These are phyloP conservation scores for Fraxinus quadrangulata DNA, from an alignment of 257 asterid species.

Conservation along the genomic window DNA sequence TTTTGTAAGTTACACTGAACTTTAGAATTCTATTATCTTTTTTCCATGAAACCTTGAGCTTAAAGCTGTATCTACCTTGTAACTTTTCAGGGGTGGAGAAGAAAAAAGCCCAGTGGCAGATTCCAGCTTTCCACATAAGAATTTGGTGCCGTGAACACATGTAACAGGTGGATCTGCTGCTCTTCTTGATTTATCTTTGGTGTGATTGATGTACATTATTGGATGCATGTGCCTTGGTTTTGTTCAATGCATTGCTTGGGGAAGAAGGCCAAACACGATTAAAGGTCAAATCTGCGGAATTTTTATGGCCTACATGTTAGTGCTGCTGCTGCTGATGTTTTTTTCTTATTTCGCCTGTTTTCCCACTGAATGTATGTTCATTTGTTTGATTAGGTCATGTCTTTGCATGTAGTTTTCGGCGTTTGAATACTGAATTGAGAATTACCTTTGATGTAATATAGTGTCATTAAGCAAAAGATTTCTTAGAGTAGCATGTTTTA, in stretches of 20 bases:
- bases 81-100: constrained; percentile 78
- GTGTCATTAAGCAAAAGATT: constrained; percentile 18
- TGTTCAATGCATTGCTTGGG: constrained; percentile 36
- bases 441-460: constrained; percentile 37
- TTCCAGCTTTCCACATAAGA: constrained; percentile 77
- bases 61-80: constrained; percentile 6
- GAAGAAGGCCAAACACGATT: constrained; percentile 35
- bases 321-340: constrained; percentile 32
- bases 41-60: constrained; percentile 19
- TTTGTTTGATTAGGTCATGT: constrained; percentile 43
- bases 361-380: constrained; percentile 47
- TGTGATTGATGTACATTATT: constrained; percentile 25
- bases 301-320: constrained; percentile 28
- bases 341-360: constrained; percentile 30
- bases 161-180: constrained; percentile 31
- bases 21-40: neutral
- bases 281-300: constrained; percentile 28
- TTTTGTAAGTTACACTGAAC: constrained; percentile 56
- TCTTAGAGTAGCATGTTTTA: constrained; percentile 12
- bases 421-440: constrained; percentile 29
- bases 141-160: constrained; percentile 22
- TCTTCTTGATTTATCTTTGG: constrained; percentile 27
- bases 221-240: constrained; percentile 43
- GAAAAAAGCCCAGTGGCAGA: constrained; percentile 76
- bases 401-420: constrained; percentile 36